Conservation (phyloP, 257 asterid species). For the Solanum ossicruentum region DNA sequence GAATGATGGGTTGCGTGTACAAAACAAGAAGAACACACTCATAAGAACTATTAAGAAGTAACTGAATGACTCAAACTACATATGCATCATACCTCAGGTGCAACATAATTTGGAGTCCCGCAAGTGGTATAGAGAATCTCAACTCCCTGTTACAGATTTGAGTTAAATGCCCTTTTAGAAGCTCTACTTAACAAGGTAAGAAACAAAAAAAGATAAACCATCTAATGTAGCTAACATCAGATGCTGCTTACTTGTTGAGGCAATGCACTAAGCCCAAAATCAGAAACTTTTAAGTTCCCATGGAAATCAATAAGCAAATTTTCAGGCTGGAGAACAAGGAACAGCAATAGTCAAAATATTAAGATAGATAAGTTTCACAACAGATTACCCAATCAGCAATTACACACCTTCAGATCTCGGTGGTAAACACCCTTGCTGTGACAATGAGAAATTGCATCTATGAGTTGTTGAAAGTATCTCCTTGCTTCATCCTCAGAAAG, state of each 20-base stretch:
- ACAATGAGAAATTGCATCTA: constrained; percentile 85
- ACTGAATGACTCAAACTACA: background rate
- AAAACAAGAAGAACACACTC: background rate
- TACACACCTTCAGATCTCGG: constrained; percentile 76
- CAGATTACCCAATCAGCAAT: constrained; percentile 5
- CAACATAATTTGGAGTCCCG: constrained; percentile 95
- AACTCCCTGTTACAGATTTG: constrained; percentile 52
- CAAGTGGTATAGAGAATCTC: constrained; percentile 92
- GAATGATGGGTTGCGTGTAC: background rate
- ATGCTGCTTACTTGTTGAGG: constrained; percentile 57
- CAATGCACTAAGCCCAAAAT: constrained; percentile 91
- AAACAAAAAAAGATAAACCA: background rate
- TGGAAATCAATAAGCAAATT: constrained; percentile 85
- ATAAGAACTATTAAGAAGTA: background rate
- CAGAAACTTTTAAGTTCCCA: constrained; percentile 85
- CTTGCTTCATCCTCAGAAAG: constrained; percentile 79
- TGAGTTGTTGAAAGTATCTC: constrained; percentile 80
- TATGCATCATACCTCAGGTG: constrained; percentile 67
- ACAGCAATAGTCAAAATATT: background rate
- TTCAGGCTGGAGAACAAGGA: constrained; percentile 58
- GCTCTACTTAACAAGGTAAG: background rate
- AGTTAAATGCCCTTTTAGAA: background rate
- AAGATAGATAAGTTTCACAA: background rate
- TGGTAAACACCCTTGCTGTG: constrained; percentile 92
- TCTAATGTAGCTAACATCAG: background rate